Evolutionary conservation across 1,284 basidiomycete species (phyloP).

Genomic region (Amylostereum areolatum): DNA sequence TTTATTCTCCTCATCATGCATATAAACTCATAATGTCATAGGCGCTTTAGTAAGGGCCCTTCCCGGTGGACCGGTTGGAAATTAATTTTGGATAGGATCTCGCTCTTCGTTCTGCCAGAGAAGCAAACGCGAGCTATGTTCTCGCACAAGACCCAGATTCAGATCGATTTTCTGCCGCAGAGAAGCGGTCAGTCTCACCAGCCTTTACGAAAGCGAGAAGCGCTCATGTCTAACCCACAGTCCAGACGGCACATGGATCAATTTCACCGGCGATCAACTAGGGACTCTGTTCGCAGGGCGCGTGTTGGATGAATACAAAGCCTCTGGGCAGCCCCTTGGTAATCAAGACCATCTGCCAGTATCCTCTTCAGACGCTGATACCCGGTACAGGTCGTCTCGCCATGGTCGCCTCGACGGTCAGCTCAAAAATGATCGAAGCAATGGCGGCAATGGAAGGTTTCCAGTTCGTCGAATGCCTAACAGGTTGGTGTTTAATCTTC

Average conservation of each 20-base stretch:
- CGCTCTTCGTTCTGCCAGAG: conserved; percentile 56
- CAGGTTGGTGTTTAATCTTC: conserved; percentile 40
- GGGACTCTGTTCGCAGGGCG: conserved; percentile 70
- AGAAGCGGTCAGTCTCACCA: conserved; percentile 43
- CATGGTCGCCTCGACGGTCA: conserved; percentile 84
- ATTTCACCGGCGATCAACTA: conserved; percentile 83
- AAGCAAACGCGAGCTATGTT: conserved; percentile 50
- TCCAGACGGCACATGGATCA: conserved; percentile 50
- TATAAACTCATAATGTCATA: not conserved
- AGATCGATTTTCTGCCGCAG: conserved; percentile 79
- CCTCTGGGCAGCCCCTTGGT: conserved; percentile 54
- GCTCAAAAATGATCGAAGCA: conserved; percentile 78
- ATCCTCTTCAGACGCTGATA: not conserved
- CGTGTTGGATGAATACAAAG: conserved; percentile 53
- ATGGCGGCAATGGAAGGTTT: conserved; percentile 76
- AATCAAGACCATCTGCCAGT: conserved; percentile 4
- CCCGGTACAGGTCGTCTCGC: conserved; percentile 33
- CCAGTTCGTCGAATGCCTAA: conserved; percentile 76
- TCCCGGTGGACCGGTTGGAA: too few relatives aligned
- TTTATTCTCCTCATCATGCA: not conserved
- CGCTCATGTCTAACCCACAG: conserved; percentile 25
- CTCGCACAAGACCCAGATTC: conserved; percentile 85
- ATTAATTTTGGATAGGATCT: conserved; percentile 43
- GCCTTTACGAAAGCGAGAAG: conserved; percentile 1
- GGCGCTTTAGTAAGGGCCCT: too few relatives aligned